Conservation (phyloP, 2,329 filamentous ascomycete species). For the Aureobasidium sp. region DNA sequence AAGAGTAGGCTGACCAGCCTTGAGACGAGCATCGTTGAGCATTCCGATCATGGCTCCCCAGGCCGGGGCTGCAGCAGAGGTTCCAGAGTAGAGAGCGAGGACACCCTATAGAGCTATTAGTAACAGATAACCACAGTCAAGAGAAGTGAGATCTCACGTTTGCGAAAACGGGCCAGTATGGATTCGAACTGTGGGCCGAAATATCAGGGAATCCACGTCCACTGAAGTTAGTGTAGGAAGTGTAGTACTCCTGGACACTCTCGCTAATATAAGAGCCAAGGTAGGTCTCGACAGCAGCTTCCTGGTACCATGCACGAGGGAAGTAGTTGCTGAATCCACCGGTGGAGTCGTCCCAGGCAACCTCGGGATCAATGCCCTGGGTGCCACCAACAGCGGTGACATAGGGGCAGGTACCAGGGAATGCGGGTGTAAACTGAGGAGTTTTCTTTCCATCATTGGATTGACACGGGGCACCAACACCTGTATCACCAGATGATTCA, state of each 20-base stretch:
- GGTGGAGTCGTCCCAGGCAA: conserved; percentile 41
- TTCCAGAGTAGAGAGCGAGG: conserved; percentile 25
- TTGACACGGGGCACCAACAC: conserved; percentile 41
- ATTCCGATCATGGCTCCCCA: conserved; percentile 50
- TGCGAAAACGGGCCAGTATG: conserved; percentile 34
- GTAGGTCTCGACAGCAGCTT: conserved; percentile 31
- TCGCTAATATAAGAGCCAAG: conserved; percentile 25
- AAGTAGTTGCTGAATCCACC: conserved; percentile 38
- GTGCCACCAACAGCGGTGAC: conserved; percentile 39
- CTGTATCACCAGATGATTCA: conserved; percentile 54
- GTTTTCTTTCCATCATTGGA: conserved; percentile 39
- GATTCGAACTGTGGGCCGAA: conserved; percentile 41
- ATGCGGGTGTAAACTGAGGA: conserved; percentile 36
- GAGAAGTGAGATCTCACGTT: conserved; percentile 15
- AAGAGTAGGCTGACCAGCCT: conserved; percentile 37
- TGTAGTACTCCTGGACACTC: conserved; percentile 29
- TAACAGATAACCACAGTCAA: no score
- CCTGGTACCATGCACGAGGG: conserved; percentile 34
- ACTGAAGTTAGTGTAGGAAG: conserved; percentile 17
- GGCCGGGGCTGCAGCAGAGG: conserved; percentile 35
- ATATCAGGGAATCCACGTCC: conserved; percentile 39
- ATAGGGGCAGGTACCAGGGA: conserved; percentile 40
- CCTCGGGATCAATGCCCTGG: conserved; percentile 31
- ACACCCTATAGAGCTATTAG: conserved; percentile 17
- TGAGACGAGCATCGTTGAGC: conserved; percentile 52